Conservation (phyloP, 2,329 filamentous ascomycete species). For the Talaromyces piceae region DNA sequence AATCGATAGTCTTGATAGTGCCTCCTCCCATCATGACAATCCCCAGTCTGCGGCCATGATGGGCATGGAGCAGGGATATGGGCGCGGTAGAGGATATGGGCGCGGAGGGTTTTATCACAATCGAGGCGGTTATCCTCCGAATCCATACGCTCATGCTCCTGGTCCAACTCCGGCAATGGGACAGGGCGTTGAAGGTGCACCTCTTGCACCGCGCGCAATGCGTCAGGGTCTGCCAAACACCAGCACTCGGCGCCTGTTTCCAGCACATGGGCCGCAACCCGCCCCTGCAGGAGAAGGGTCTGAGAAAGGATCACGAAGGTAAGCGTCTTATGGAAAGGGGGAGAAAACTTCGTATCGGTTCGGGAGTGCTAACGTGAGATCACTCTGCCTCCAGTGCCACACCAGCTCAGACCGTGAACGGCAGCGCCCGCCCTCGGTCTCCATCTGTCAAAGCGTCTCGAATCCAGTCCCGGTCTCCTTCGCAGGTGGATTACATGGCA, state of each 20-base stretch:
- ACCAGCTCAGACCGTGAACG: constrained; percentile 20
- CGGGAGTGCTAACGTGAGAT: no score
- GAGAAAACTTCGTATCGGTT: background rate
- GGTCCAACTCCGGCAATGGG: constrained; percentile 22
- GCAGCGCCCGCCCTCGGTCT: constrained; percentile 19
- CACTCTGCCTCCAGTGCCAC: constrained; percentile 5
- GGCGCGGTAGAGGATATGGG: constrained; percentile 36
- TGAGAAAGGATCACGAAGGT: constrained; percentile 24
- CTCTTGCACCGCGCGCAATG: constrained; percentile 92
- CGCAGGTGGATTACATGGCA: constrained; percentile 22
- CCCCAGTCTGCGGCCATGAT: constrained; percentile 25
- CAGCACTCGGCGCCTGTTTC: constrained; percentile 56
- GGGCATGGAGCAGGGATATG: constrained; percentile 23
- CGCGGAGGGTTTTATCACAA: constrained; percentile 40
- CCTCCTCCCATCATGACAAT: constrained; percentile 15
- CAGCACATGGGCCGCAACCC: constrained; percentile 25
- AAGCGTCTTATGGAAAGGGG: constrained; percentile 13
- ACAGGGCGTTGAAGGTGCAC: constrained; percentile 62
- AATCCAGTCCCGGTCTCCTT: constrained; percentile 25
- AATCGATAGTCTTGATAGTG: constrained; percentile 24
- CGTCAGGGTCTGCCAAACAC: constrained; percentile 79
- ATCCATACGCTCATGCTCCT: constrained; percentile 25
- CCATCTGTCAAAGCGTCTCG: constrained; percentile 22
- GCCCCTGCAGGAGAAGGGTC: constrained; percentile 15
- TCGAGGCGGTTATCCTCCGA: constrained; percentile 29